These are phyloP conservation scores for Cladophialophora bantiana DNA, from an alignment of 2,329 filamentous ascomycete species.

Conservation along the genomic window DNA sequence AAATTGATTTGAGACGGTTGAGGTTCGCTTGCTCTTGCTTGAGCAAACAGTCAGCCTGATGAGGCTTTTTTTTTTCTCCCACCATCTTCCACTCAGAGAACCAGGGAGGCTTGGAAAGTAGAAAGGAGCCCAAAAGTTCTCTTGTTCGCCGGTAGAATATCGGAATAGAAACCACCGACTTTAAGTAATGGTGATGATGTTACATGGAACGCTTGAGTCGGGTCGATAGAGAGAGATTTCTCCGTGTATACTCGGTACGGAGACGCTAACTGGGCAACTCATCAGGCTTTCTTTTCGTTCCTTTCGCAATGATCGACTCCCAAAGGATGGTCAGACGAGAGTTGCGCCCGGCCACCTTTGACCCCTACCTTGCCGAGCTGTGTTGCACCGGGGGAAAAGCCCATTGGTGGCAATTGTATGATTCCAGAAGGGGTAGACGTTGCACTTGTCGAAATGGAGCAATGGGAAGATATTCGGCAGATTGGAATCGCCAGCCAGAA, in stretches of 20 bases:
- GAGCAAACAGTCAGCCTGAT: conserved; percentile 15
- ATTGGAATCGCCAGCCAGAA: conserved; percentile 6
- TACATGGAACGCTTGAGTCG: background rate
- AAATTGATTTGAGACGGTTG: background rate
- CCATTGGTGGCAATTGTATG: conserved; percentile 7
- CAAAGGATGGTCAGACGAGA: background rate
- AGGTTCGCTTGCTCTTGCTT: background rate
- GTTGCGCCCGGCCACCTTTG: background rate
- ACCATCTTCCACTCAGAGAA: background rate
- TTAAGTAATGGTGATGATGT: background rate
- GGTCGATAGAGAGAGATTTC: background rate
- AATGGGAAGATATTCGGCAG: conserved; percentile 23
- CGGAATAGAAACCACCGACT: background rate
- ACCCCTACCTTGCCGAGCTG: background rate
- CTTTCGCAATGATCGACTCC: background rate
- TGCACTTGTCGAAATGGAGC: background rate
- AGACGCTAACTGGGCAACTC: background rate
- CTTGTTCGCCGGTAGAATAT: conserved; percentile 16
- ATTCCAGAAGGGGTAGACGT: conserved; percentile 12
- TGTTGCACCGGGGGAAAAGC: background rate
- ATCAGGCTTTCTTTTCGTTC: conserved; percentile 1
- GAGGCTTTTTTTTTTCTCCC: background rate
- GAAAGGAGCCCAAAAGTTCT: background rate
- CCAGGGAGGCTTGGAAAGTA: background rate
- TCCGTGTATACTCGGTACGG: background rate